phyloP scores from a whole-genome alignment of 1,139 yeast species.

The Yamadazyma blattariae region DNA sequence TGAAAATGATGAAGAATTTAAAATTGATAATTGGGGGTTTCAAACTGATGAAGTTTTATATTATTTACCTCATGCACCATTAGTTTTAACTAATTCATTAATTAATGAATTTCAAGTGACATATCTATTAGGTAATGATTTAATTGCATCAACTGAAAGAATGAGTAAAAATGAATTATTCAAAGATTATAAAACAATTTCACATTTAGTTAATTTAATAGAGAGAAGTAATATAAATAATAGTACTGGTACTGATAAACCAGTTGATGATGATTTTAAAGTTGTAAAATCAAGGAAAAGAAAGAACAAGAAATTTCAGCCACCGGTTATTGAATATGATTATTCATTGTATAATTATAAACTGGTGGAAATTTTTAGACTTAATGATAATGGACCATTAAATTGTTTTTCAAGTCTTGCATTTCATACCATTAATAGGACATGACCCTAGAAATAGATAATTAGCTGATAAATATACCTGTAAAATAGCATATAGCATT shows the following conservation, averaged over 20 bases:
- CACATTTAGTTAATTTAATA: slow-evolving; percentile 34
- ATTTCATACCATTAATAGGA: slow-evolving; percentile 27
- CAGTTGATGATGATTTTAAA: slow-evolving; percentile 26
- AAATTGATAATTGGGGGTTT: slow-evolving; percentile 5
- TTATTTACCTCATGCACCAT: slow-evolving; percentile 76
- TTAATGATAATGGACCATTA: slow-evolving; percentile 27
- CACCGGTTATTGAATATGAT: slow-evolving; percentile 37
- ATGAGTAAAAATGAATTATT: slow-evolving; percentile 38
- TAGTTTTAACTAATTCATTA: slow-evolving; percentile 50
- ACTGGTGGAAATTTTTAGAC: slow-evolving; percentile 16
- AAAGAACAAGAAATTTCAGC: slow-evolving; percentile 18
- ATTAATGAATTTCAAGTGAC: slow-evolving; percentile 30
- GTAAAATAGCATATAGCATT: too few relatives aligned
- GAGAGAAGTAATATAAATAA: too few relatives aligned
- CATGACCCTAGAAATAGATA: too few relatives aligned
- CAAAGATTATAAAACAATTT: slow-evolving; percentile 38
- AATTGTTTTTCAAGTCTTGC: slow-evolving; percentile 56
- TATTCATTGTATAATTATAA: slow-evolving; percentile 32
- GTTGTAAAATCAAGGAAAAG: slow-evolving; percentile 21
- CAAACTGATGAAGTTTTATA: slow-evolving; percentile 31
- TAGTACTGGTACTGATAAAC: too few relatives aligned
- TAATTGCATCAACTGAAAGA: slow-evolving; percentile 52
- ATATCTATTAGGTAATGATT: slow-evolving; percentile 46
- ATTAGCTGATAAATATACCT: too few relatives aligned
- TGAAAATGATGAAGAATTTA: slow-evolving; percentile 21